Evolutionary conservation across 202 grass and related monocot species (phyloP), one percentile per base, ranked within the genome.

Genomic region (Miscanthus sacchariflorus): DNA sequence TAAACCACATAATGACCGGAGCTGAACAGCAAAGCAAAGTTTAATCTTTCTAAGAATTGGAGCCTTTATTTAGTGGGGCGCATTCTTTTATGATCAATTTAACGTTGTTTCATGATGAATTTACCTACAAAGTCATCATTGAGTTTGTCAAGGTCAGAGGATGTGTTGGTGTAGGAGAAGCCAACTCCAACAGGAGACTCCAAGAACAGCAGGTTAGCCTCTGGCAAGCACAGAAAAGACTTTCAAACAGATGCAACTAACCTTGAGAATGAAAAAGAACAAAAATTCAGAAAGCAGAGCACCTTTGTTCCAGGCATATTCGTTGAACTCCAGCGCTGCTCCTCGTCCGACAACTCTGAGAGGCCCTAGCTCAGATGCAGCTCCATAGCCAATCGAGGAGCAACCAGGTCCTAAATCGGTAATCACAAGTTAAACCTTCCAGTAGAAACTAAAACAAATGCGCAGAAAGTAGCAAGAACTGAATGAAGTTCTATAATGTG

Each of bases 81-180:
- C 4, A 14, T 19, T 50, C 82, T 63, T 14, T 5, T 1, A 74
- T 23, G 12, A 2, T 56, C 5, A 56, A 19, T 56, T 17, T 54
- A 54, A 54, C 50, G 56, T 3, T 11, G 27, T 49, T 74, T 14
- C 44, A 36, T 1, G 12, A 70, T 61, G 5, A 49, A 61, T 39
- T 98, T 95, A 98, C 95, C 95, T 68, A 93, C 87, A 18, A 98
- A 95, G 40, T 72, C 61, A 68, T 93, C 95, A n/a, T 95, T 84
- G 54, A 95, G 33, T 40, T 69, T 89, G 68, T 68, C 63, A 46
- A 93, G 88, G 63, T 95, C 93, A 77, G 91, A 98, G 58, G 93
- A 92, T 11, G 85, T 95, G 77, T 98, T 98, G 68, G 93, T 93
- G 76, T 97, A 98, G 46, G 95, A 98, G 83, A 98, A 98, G 69